Conservation (phyloP, 129 eudicot species). For the Centella asiatica region DNA sequence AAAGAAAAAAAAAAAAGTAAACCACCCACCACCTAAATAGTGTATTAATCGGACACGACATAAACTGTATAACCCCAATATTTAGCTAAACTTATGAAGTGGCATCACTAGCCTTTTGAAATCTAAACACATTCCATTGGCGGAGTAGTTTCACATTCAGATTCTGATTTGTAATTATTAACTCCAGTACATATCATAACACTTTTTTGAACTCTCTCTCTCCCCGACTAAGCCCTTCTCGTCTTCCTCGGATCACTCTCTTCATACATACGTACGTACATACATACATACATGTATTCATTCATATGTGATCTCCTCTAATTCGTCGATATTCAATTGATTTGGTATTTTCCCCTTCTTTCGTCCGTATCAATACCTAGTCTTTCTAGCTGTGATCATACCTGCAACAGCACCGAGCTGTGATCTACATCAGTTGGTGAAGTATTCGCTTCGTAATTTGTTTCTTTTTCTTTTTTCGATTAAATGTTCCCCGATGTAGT, state of each 20-base stretch:
- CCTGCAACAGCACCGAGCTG: neutral
- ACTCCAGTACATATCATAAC: neutral
- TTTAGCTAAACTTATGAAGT: no score
- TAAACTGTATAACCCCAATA: no score
- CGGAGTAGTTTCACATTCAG: no score
- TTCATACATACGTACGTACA: neutral
- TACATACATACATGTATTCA: neutral
- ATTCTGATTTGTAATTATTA: no score
- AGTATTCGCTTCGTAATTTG: neutral
- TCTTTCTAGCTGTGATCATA: no score
- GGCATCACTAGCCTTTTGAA: no score
- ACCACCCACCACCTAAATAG: no score
- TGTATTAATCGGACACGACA: no score
- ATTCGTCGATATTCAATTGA: neutral
- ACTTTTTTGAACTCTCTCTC: no score
- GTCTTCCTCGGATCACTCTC: slow-evolving; percentile 6
- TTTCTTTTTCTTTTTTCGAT: neutral
- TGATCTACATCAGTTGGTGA: neutral
- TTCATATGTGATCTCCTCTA: neutral
- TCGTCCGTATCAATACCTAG: no score
- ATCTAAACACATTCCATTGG: no score
- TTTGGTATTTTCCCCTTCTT: neutral
- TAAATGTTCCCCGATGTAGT: neutral
- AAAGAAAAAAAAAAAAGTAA: no score
- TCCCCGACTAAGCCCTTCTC: neutral